Conservation (phyloP, 495 filamentous ascomycete genomes). For the Neurospora hispaniola region DNA sequence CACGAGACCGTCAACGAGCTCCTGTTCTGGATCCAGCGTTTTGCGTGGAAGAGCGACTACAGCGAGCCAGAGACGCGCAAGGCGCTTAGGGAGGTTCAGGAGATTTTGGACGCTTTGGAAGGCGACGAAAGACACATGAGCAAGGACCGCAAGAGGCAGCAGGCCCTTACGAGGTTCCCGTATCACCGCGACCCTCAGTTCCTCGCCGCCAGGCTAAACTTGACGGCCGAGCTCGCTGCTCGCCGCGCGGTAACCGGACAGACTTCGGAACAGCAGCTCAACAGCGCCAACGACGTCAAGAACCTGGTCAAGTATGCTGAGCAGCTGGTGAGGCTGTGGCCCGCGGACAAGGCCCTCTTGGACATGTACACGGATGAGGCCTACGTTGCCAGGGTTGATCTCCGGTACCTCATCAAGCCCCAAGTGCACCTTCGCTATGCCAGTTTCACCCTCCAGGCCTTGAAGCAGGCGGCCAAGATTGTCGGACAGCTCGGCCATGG, state of each 20-base stretch:
- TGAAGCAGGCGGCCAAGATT: conserved; percentile 27
- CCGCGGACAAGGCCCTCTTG: conserved; percentile 18
- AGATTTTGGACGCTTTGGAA: conserved; percentile 43
- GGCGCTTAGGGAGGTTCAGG: conserved; percentile 35
- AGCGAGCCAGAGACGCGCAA: conserved; percentile 20
- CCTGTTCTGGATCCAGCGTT: conserved; percentile 41
- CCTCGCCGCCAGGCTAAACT: conserved; percentile 26
- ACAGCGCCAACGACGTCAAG: conserved; percentile 6
- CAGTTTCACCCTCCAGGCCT: conserved; percentile 28
- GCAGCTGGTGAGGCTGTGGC: conserved; percentile 29
- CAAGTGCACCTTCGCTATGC: conserved; percentile 17
- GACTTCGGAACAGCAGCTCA: neutral
- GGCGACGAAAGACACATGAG: conserved; percentile 27
- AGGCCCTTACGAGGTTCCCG: conserved; percentile 3
- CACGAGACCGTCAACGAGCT: conserved; percentile 32
- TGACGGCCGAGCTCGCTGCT: conserved; percentile 25
- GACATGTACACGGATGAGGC: conserved; percentile 21
- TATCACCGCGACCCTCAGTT: conserved; percentile 30
- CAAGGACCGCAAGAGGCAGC: neutral
- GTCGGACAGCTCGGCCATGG: conserved; percentile 15
- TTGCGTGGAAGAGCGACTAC: conserved; percentile 35
- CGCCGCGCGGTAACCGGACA: conserved; percentile 11
- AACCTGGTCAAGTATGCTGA: conserved; percentile 25
- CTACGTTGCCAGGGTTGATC: conserved; percentile 5
- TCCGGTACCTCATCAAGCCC: conserved; percentile 19